phyloP scores from a whole-genome alignment of 345 rosid species.

The Hibiscus syriacus region DNA sequence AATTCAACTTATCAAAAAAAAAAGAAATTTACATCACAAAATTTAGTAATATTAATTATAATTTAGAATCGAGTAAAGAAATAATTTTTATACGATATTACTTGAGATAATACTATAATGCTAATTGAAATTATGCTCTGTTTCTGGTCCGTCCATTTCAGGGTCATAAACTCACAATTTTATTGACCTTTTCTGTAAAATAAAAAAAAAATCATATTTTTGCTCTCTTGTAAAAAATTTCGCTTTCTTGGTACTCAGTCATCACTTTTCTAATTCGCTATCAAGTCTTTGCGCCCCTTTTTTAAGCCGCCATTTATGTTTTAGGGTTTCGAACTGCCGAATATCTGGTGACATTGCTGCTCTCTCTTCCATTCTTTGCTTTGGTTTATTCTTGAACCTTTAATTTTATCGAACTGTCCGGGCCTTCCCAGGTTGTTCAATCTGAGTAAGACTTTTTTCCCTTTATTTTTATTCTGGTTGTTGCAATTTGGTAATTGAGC shows the following conservation, averaged over 20 bases:
- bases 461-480: too few species aligned
- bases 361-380: neutral
- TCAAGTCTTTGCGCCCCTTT: neutral
- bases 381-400: neutral
- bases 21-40: too few species aligned
- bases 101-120: too few species aligned
- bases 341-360: neutral
- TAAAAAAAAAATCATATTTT: neutral
- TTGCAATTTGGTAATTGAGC: constrained; percentile 6
- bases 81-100: too few species aligned
- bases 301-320: neutral
- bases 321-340: neutral
- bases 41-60: too few species aligned
- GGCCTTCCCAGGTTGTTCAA: neutral
- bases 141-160: neutral
- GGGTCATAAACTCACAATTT: neutral
- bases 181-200: neutral
- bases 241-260: neutral
- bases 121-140: too few species aligned
- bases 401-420: constrained; percentile 5
- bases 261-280: neutral
- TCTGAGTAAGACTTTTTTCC: neutral
- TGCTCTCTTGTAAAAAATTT: neutral
- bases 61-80: too few species aligned
- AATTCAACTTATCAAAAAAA: too few species aligned